Evolutionary conservation across 345 rosid species (phyloP).

Genomic region (Citrus sp.): DNA sequence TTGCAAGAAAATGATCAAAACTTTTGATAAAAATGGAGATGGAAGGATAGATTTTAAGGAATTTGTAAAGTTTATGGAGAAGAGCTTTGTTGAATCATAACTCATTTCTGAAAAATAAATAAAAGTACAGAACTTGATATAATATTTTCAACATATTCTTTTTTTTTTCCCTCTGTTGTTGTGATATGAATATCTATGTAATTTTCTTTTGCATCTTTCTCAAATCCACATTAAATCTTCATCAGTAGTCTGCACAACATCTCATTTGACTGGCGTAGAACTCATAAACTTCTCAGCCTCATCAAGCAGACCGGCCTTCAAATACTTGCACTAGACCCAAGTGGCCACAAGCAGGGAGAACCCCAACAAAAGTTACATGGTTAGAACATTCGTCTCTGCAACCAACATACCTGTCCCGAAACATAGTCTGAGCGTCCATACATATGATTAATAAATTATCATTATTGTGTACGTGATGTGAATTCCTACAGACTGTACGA

Average conservation of each 20-base stretch:
- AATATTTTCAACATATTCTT: background rate
- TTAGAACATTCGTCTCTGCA: conserved; percentile 47
- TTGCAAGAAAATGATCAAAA: conserved; percentile 63
- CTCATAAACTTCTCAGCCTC: conserved; percentile 62
- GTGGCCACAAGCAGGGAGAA: conserved; percentile 76
- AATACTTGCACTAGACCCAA: conserved; percentile 48
- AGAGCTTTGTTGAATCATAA: conserved; percentile 33
- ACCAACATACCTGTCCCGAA: conserved; percentile 44
- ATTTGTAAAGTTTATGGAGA: conserved; percentile 72
- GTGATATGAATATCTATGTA: background rate
- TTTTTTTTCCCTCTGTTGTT: background rate
- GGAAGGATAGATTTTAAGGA: conserved; percentile 66
- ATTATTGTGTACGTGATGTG: conserved; percentile 45
- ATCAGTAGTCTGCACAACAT: conserved; percentile 56
- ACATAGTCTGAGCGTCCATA: conserved; percentile 48
- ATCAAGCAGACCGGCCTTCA: conserved; percentile 58
- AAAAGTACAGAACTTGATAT: background rate
- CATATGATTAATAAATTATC: conserved; percentile 26
- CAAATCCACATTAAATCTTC: background rate
- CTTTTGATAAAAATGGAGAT: conserved; percentile 50
- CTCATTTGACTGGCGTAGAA: conserved; percentile 64
- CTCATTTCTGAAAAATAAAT: background rate
- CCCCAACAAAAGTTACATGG: conserved; percentile 64
- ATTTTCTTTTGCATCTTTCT: background rate
- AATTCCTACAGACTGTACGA: conserved; percentile 34